Evolutionary conservation across 345 rosid species (phyloP), one percentile per base, ranked within the genome.

Genomic region (Atalantia buxifolia): DNA sequence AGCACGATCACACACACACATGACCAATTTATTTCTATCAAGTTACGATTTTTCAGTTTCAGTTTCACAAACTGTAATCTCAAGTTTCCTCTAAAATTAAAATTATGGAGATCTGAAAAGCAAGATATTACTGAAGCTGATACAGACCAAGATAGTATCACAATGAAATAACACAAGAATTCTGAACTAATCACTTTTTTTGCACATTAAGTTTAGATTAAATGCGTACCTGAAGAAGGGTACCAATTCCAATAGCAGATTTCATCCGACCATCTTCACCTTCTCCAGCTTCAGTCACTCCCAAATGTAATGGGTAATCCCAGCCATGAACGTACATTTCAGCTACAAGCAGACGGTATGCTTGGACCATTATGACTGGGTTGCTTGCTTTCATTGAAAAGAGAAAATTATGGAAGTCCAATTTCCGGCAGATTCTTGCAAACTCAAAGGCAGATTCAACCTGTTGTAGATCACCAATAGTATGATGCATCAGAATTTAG

Each of bases 381-480:
- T 96, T 96, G 92, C 99, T 96, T 5, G 99, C 99, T 90, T 96
- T 96, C 98, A 94, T 96, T 53, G 99, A 96, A 82, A 96, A 96
- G 77, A 96, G 91, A 85, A 96, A 96, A 82, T 96, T 96, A 81
- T 96, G 99, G 87, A 50, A 96, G 82, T 96, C 98, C 89, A 94
- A 79, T 82, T 96, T 96, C 81, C 90, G 87, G 78, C 99, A 96
- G 80, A 96, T 89, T 85, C 97, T 84, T 77, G 98, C 98, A 89
- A 96, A 96, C 91, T 96, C 99, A 75, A 94, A 96, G 60, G 99
- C 98, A 66, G 98, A 96, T 88, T 96, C 98, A 77, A 94, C 99
- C 99, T 95, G 88, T 77, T 88, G 72, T 69, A 75, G 68, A 82
- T 81, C 64, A 12, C 13, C 55, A 78, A 77, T 77, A 83, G 13